Conservation (phyloP, 805 yeast genomes). For the Candida xiaguanensis region DNA sequence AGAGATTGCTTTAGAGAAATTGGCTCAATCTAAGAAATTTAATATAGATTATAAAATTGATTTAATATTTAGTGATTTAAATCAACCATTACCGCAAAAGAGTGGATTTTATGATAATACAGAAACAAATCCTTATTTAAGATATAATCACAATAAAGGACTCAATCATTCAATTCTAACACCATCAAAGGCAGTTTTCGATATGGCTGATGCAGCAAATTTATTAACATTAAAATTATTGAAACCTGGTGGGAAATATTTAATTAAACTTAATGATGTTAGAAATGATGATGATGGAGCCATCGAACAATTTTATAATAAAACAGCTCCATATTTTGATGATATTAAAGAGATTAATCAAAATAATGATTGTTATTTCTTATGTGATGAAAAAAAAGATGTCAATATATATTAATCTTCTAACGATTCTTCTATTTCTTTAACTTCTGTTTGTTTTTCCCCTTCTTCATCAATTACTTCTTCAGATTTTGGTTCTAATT, state of each 20-base stretch:
- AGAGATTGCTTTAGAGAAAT: slow-evolving; percentile 20
- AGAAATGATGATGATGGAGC: slow-evolving; percentile 25
- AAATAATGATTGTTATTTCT: slow-evolving; percentile 20
- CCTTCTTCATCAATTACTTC: slow-evolving; percentile 6
- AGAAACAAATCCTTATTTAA: slow-evolving; percentile 28
- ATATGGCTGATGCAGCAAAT: slow-evolving; percentile 39
- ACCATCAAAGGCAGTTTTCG: slow-evolving; percentile 28
- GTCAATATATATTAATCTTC: slow-evolving; percentile 10
- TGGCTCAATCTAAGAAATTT: slow-evolving; percentile 11
- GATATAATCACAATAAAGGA: slow-evolving; percentile 22
- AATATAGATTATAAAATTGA: slow-evolving; percentile 27
- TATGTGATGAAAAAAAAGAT: slow-evolving; percentile 24
- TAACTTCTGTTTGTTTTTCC: slow-evolving; percentile 19
- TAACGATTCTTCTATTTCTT: slow-evolving; percentile 6
- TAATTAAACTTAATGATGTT: slow-evolving; percentile 25
- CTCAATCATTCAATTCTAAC: slow-evolving; percentile 23
- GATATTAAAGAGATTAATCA: slow-evolving; percentile 19
- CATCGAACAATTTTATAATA: slow-evolving; percentile 18
- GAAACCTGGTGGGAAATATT: slow-evolving; percentile 27
- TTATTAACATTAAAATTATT: slow-evolving; percentile 26
- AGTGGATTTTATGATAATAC: slow-evolving; percentile 38
- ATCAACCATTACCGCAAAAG: slow-evolving; percentile 30
- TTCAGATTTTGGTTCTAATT: slow-evolving; percentile 38
- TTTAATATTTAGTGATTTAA: slow-evolving; percentile 33
- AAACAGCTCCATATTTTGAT: slow-evolving; percentile 25